These are phyloP conservation scores for Helianthus tuberosus DNA, from an alignment of 129 eudicot species.

Conservation along the genomic window DNA sequence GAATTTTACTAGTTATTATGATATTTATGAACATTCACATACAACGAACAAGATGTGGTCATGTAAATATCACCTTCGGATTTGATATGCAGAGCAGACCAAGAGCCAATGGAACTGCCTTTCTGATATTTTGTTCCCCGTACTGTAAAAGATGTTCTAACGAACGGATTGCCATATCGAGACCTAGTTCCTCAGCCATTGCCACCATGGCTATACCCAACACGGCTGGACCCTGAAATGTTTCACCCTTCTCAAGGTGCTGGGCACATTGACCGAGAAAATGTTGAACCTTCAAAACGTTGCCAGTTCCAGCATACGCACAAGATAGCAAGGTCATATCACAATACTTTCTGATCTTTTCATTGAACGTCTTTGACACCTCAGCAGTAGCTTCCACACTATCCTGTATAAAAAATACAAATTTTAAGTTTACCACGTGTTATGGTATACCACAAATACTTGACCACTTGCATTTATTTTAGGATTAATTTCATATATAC, in stretches of 20 bases:
- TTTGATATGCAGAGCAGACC: constrained; percentile 95
- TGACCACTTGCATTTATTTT: background rate
- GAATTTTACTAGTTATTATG: too few relatives aligned
- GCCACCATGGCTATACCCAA: constrained; percentile 98
- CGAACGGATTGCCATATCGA: constrained; percentile 97
- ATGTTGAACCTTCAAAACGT: constrained; percentile 96
- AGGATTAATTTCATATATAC: too few relatives aligned
- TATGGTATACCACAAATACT: constrained; percentile 2
- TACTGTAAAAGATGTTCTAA: constrained; percentile 94
- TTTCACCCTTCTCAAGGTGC: constrained; percentile 96
- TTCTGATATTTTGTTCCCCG: constrained; percentile 93
- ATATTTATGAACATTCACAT: background rate
- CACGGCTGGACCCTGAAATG: constrained; percentile 96
- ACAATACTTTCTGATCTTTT: constrained; percentile 85
- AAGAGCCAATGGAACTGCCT: constrained; percentile 90
- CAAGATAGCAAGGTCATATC: constrained; percentile 95
- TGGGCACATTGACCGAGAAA: constrained; percentile 96
- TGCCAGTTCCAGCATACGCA: constrained; percentile 99
- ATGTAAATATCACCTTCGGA: constrained; percentile 62
- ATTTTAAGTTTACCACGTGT: background rate
- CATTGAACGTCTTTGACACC: constrained; percentile 89
- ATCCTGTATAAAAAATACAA: constrained; percentile 51
- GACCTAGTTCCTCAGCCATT: constrained; percentile 95
- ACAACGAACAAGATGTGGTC: background rate
- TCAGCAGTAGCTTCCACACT: constrained; percentile 98